phyloP scores from a whole-genome alignment of 2,329 filamentous ascomycete genomes.

The Dactylellina cionopaga region DNA sequence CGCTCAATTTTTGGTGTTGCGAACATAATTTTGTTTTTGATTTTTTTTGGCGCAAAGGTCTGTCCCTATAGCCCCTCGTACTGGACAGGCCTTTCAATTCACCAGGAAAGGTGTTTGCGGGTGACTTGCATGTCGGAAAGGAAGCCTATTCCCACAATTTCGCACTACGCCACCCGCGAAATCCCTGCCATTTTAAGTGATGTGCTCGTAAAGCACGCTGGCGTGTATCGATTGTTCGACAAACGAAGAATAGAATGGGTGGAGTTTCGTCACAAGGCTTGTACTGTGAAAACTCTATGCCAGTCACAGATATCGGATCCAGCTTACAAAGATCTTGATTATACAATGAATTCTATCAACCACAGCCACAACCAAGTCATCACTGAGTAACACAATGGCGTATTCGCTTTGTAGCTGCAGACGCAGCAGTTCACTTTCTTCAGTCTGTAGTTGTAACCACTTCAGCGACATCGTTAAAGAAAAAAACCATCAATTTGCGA shows the following conservation, averaged over 20 bases:
- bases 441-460: no score
- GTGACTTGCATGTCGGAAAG: not conserved
- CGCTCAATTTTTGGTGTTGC: no score
- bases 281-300: not conserved
- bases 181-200: constrained; percentile 7
- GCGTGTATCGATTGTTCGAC: constrained; percentile 15
- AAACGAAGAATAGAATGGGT: not conserved
- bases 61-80: no score
- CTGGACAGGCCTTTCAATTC: not conserved
- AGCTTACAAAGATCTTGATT: constrained; percentile 55
- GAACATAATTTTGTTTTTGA: no score
- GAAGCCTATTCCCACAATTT: constrained; percentile 6
- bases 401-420: no score
- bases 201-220: constrained; percentile 18
- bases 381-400: constrained; percentile 63
- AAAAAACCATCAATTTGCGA: no score
- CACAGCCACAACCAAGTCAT: constrained; percentile 66
- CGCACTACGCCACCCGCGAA: not conserved
- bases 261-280: constrained; percentile 5
- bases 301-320: constrained; percentile 49
- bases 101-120: not conserved
- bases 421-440: no score
- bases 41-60: no score
- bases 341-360: constrained; percentile 50
- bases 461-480: no score